phyloP scores from a whole-genome alignment of 768 basidiomycete species.

The Phanerochaete sordida region DNA sequence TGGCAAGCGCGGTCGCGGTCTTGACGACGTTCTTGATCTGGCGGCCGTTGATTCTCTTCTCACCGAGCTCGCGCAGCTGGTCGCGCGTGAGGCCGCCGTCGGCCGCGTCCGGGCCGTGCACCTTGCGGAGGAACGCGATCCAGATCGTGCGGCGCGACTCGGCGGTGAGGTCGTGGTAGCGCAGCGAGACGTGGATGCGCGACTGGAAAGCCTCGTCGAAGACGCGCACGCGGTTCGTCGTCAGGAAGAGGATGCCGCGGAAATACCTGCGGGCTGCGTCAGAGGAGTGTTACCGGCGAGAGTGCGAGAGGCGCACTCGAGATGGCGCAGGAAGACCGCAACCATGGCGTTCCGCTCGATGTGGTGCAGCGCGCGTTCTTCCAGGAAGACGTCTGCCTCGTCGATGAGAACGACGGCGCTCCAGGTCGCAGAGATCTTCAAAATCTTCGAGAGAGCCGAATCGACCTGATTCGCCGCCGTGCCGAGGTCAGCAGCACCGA shows the following conservation, averaged over 20 bases:
- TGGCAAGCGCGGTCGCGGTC: slow-evolving; percentile 60
- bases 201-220: slow-evolving; percentile 36
- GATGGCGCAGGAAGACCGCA: slow-evolving; percentile 44
- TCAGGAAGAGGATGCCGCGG: slow-evolving; percentile 37
- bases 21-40: slow-evolving; percentile 70
- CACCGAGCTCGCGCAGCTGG: slow-evolving; percentile 44
- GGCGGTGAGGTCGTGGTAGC: slow-evolving; percentile 54
- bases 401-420: slow-evolving; percentile 33
- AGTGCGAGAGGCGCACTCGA: slow-evolving; percentile 15
- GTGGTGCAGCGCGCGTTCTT: slow-evolving; percentile 62
- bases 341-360: slow-evolving; percentile 70
- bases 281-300: no score
- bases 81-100: slow-evolving; percentile 34
- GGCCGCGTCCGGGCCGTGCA: slow-evolving; percentile 13
- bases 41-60: slow-evolving; percentile 54
- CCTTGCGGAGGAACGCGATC: slow-evolving; percentile 53
- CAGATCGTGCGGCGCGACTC: slow-evolving; percentile 58
- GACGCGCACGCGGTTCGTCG: slow-evolving; percentile 35
- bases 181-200: slow-evolving; percentile 37
- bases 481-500: slow-evolving; percentile 33
- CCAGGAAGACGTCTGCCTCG: slow-evolving; percentile 67
- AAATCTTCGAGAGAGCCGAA: slow-evolving; percentile 23
- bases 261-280: no score
- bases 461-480: slow-evolving; percentile 30
- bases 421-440: slow-evolving; percentile 32